Evolutionary conservation across 2,329 filamentous ascomycete genomes (phyloP).

Genomic region (Taxawa tesnikishii): DNA sequence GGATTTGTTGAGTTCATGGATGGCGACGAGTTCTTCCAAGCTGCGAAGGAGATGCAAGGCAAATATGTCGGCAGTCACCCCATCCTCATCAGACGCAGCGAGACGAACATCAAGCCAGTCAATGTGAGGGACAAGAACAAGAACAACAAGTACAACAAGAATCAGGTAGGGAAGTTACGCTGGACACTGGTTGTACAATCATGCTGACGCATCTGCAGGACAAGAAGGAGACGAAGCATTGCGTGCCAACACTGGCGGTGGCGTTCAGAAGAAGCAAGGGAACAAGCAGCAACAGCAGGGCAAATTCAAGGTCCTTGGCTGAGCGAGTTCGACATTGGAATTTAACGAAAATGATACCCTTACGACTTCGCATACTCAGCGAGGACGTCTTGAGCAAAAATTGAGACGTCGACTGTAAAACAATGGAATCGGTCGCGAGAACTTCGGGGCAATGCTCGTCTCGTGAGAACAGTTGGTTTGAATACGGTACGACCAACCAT

Average conservation of each 20-base stretch:
- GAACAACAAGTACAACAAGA: constrained; percentile 41
- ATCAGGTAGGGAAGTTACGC: constrained; percentile 20
- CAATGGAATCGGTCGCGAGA: no score
- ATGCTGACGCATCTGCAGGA: constrained; percentile 1
- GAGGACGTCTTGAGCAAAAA: no score
- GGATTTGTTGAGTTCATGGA: constrained; percentile 95
- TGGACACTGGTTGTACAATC: constrained; percentile 3
- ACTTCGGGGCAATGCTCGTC: no score
- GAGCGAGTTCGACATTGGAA: no score
- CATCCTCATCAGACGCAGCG: constrained; percentile 64
- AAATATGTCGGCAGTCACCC: constrained; percentile 99
- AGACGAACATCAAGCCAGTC: constrained; percentile 76
- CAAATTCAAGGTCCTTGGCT: constrained; percentile 22
- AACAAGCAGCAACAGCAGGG: constrained; percentile 22
- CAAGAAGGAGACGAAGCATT: constrained; percentile 27
- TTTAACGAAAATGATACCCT: no score
- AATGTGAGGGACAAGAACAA: constrained; percentile 35
- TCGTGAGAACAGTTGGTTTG: no score
- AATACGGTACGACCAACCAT: no score
- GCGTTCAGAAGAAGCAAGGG: constrained; percentile 25
- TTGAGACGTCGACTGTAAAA: no score
- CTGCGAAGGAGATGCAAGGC: constrained; percentile 94
- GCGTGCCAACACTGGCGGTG: constrained; percentile 23
- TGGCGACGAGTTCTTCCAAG: constrained; percentile 91
- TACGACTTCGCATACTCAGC: no score